Percentiles rank a stretch among this genome's conserved stretches.
Evolutionary conservation across 345 rosid genomes (phyloP).

Genomic region (Dovyalis caffra): DNA sequence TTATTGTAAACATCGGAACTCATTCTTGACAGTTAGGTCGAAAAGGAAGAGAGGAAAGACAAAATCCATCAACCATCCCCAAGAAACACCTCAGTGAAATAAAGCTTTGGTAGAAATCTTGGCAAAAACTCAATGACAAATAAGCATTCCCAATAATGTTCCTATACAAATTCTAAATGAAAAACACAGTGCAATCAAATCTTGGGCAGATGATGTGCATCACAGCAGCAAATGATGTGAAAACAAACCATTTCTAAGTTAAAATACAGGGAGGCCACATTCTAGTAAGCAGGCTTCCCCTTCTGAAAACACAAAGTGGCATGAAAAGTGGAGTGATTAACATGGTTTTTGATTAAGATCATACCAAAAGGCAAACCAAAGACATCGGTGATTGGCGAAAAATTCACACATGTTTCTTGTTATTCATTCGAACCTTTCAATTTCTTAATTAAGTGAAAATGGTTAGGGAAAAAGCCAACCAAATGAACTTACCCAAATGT

Average conservation of each 20-base stretch:
- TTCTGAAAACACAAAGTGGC: neutral
- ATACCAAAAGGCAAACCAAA: neutral
- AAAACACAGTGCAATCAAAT: neutral
- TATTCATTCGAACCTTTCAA: neutral
- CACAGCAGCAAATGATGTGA: neutral
- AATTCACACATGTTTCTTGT: neutral
- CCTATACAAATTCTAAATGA: neutral
- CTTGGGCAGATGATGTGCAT: neutral
- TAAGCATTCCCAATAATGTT: neutral
- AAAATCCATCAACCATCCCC: neutral
- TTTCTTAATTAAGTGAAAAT: neutral
- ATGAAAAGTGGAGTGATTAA: neutral
- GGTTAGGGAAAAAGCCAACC: neutral
- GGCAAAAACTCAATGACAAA: neutral
- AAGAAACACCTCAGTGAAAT: neutral
- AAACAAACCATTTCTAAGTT: neutral
- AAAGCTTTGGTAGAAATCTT: neutral
- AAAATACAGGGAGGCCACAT: neutral
- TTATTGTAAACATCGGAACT: neutral
- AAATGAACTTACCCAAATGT: slow-evolving; percentile 48
- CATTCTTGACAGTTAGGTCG: neutral
- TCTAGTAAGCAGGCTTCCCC: neutral
- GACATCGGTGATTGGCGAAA: neutral
- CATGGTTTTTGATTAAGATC: neutral
- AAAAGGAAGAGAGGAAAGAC: neutral